Percentiles rank a stretch among this genome's conserved stretches.
Conservation (phyloP, 495 filamentous ascomycete species). For the Alectoria sarmentosa region DNA sequence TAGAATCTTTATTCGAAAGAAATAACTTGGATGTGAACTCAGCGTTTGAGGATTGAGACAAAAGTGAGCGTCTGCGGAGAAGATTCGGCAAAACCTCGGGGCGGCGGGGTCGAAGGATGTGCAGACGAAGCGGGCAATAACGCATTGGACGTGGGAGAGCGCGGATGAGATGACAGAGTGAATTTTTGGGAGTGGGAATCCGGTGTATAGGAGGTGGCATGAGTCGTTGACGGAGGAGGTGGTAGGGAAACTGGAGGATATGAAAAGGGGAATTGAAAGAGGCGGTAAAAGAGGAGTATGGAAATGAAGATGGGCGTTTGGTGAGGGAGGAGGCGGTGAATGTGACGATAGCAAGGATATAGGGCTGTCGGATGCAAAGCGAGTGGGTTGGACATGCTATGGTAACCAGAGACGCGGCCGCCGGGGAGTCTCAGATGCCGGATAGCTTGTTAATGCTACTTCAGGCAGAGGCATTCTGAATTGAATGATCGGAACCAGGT, state of each 20-base stretch:
- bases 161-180: conserved; percentile 17
- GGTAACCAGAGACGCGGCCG: too few species aligned
- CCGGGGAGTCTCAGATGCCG: too few species aligned
- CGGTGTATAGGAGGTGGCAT: conserved; percentile 15
- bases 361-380: not conserved
- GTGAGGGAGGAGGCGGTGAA: conserved; percentile 16
- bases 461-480: too few species aligned
- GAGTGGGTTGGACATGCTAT: not conserved
- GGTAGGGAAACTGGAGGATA: conserved; percentile 5
- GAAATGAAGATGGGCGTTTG: conserved; percentile 7
- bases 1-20: too few species aligned
- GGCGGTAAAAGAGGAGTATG: conserved; percentile 15
- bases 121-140: conserved; percentile 15
- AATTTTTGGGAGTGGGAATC: conserved; percentile 14
- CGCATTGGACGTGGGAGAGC: conserved; percentile 14
- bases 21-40: too few species aligned
- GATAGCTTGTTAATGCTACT: too few species aligned
- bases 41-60: too few species aligned
- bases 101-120: conserved; percentile 14
- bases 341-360: conserved; percentile 15
- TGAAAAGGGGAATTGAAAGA: conserved; percentile 13
- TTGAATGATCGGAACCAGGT: too few species aligned
- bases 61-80: conserved; percentile 6
- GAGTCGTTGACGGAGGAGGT: conserved; percentile 12
- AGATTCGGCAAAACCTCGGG: conserved; percentile 11